Evolutionary conservation across 73 alveolate species (phyloP).

Genomic region (Paramecium sonneborni): DNA sequence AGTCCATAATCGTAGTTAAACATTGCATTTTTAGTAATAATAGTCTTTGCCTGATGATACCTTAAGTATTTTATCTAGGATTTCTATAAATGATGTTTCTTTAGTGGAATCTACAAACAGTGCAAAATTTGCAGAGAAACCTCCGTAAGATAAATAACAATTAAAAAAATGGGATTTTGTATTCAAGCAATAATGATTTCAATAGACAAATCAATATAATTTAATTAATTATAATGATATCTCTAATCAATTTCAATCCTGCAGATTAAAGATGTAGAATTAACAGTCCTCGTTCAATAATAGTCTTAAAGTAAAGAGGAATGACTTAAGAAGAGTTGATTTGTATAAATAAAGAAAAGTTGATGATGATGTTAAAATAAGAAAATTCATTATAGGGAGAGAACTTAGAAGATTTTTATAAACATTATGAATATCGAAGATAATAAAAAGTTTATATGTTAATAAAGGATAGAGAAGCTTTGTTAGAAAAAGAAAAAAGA

Average conservation of each 20-base stretch:
- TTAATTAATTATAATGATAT: not conserved
- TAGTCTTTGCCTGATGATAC: not conserved
- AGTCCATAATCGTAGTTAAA: not conserved
- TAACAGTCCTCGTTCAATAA: not conserved
- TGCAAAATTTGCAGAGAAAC: not conserved
- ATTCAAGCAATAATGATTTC: not conserved
- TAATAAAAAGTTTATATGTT: constrained; percentile 25
- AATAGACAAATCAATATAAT: not conserved
- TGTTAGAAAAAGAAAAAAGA: constrained; percentile 34
- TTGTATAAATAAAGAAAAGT: not conserved
- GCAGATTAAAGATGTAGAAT: constrained; percentile 20
- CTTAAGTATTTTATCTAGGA: not conserved
- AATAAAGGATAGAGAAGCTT: constrained; percentile 52
- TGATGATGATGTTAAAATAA: not conserved
- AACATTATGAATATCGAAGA: constrained; percentile 47
- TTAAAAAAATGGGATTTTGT: constrained; percentile 48
- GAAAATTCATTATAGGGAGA: not conserved
- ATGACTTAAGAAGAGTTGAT: not conserved
- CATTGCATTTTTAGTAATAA: not conserved
- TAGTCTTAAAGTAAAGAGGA: constrained; percentile 4
- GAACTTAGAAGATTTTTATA: constrained; percentile 40
- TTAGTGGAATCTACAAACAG: not conserved
- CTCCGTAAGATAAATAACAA: not conserved
- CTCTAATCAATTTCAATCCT: constrained; percentile 35
- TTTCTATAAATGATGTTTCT: not conserved